Percentiles rank a stretch among this genome's conserved stretches.
Evolutionary conservation across 176 grass and related monocot genomes (phyloP).

Genomic region (Avena insularis): DNA sequence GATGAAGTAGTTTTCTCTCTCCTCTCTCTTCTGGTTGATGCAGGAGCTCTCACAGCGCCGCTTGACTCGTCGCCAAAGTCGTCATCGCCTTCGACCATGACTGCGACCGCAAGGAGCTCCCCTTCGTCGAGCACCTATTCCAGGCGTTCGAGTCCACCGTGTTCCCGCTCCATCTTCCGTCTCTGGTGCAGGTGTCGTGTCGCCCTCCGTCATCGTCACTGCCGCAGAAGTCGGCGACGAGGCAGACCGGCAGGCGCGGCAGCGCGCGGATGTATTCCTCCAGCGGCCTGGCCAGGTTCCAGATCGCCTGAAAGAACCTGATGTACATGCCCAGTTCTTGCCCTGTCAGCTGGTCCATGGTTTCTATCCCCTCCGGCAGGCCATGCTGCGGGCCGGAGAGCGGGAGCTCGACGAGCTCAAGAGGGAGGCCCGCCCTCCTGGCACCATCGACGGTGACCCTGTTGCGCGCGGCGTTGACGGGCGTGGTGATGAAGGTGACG

Average conservation of each 20-base stretch:
- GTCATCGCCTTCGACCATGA: no score
- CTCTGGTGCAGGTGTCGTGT: no score
- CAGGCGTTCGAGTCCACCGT: no score
- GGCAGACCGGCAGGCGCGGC: constrained; percentile 33
- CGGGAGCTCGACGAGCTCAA: constrained; percentile 52
- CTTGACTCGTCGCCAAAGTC: no score
- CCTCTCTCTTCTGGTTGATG: no score
- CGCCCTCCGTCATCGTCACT: no score
- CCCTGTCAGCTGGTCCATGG: constrained; percentile 15
- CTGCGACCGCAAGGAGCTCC: no score
- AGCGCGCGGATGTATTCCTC: constrained; percentile 42
- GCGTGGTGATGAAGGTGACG: constrained; percentile 51
- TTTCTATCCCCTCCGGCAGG: constrained; percentile 51
- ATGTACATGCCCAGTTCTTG: background rate
- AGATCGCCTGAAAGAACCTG: constrained; percentile 35
- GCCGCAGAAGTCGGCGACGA: constrained; percentile 36
- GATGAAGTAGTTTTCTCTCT: no score
- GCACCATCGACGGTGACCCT: constrained; percentile 30
- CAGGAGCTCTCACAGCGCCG: no score
- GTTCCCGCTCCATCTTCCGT: no score
- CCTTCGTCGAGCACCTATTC: no score
- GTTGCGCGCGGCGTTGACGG: constrained; percentile 56
- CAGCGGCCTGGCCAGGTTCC: constrained; percentile 36
- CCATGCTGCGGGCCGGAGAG: constrained; percentile 39
- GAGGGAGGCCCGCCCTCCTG: background rate